Evolutionary conservation across 1,284 basidiomycete species (phyloP).

Genomic region (Golubevia sp.): DNA sequence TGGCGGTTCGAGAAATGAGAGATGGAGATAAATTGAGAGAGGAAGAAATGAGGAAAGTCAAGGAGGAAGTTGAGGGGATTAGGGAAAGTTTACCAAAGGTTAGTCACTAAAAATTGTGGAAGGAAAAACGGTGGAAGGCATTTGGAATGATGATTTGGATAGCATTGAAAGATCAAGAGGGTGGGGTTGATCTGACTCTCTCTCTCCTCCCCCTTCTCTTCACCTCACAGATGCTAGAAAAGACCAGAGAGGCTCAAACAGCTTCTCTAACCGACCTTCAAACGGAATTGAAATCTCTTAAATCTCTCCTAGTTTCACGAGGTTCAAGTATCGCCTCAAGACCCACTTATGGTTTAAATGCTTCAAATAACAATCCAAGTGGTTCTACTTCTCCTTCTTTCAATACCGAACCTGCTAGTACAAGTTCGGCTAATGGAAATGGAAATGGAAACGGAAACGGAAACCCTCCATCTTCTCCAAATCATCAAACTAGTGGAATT

Average conservation of each 20-base stretch:
- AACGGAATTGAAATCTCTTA: conserved; percentile 91
- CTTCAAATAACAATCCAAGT: too few relatives aligned
- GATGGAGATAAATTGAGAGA: conserved; percentile 78
- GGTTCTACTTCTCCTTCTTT: too few relatives aligned
- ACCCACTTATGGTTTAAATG: too few relatives aligned
- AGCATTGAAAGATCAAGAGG: too few relatives aligned
- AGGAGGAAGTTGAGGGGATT: conserved; percentile 67
- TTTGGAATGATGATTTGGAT: too few relatives aligned
- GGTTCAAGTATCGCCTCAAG: conserved; percentile 65
- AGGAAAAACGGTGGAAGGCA: not conserved
- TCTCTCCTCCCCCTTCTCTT: not conserved
- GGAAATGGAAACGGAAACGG: too few relatives aligned
- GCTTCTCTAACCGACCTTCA: conserved; percentile 79
- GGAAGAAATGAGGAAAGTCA: conserved; percentile 86
- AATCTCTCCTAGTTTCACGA: conserved; percentile 84
- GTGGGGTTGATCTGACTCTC: too few relatives aligned
- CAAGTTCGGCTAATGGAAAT: too few relatives aligned
- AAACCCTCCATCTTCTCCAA: too few relatives aligned
- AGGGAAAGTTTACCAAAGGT: conserved; percentile 90
- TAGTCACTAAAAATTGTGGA: not conserved
- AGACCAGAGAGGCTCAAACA: conserved; percentile 75
- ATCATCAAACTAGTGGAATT: too few relatives aligned
- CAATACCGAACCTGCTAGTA: too few relatives aligned
- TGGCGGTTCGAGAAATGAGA: conserved; percentile 75
- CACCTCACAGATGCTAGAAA: conserved; percentile 80